A percentile compares a stretch with the other conserved stretches of the same genome.
These are phyloP conservation scores for Chytriomyces sp. DNA, from an alignment of 192 early-diverging fungal genomes.

Conservation along the genomic window DNA sequence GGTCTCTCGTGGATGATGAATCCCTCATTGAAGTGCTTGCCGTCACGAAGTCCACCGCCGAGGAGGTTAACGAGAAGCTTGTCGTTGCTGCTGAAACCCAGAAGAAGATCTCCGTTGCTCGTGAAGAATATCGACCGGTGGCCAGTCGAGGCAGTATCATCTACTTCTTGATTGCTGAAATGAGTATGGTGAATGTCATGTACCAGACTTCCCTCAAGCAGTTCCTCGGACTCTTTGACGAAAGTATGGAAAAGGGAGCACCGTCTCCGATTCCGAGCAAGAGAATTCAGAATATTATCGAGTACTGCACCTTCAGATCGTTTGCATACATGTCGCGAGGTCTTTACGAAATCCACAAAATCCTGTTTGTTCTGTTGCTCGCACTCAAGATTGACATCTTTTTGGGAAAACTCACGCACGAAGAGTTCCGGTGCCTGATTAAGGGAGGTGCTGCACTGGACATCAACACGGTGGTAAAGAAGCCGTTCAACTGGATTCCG, in stretches of 20 bases:
- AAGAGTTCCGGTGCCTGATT: constrained; percentile 70
- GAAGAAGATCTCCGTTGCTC: constrained; percentile 67
- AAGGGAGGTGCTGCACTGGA: constrained; percentile 70
- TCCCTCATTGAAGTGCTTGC: constrained; percentile 71
- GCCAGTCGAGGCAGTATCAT: constrained; percentile 66
- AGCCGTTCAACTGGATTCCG: constrained; percentile 73
- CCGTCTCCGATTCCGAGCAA: constrained; percentile 70
- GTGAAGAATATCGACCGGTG: constrained; percentile 71
- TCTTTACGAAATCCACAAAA: constrained; percentile 69
- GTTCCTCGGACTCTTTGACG: constrained; percentile 71
- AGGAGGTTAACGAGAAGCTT: constrained; percentile 71
- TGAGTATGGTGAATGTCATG: constrained; percentile 73
- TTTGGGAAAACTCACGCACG: constrained; percentile 55
- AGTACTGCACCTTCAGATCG: constrained; percentile 66
- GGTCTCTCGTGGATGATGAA: constrained; percentile 69
- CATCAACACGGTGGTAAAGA: constrained; percentile 69
- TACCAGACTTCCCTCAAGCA: constrained; percentile 71
- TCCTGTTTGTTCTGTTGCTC: constrained; percentile 64
- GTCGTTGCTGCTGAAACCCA: constrained; percentile 69
- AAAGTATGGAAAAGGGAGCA: constrained; percentile 67
- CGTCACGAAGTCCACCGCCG: constrained; percentile 66
- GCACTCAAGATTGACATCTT: constrained; percentile 69
- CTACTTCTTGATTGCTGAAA: constrained; percentile 72
- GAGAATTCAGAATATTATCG: constrained; percentile 71
- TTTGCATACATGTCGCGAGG: constrained; percentile 65